A percentile compares a stretch with the other conserved stretches of the same genome.
Evolutionary conservation across 108 stramenopile genomes (phyloP).

Genomic region (Mediolabrus comicus): DNA sequence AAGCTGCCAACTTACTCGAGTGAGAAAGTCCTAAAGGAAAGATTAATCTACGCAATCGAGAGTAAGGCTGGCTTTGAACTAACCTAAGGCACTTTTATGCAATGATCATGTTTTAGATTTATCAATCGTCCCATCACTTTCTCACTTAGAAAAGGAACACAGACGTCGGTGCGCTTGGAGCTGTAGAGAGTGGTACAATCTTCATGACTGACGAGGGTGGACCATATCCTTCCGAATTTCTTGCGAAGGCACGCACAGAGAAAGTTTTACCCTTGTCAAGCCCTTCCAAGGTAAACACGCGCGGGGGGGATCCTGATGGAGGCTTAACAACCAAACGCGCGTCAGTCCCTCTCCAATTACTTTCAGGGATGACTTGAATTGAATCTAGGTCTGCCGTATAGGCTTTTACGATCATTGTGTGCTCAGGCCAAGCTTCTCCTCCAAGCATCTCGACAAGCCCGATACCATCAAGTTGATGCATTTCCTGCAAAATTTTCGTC

Average conservation of each 20-base stretch:
- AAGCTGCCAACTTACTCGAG: slow-evolving; percentile 98
- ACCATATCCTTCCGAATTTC: slow-evolving; percentile 37
- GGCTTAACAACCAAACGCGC: slow-evolving; percentile 33
- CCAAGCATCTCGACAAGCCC: slow-evolving; percentile 43
- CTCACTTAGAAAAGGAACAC: no score
- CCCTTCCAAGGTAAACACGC: slow-evolving; percentile 11
- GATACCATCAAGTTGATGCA: slow-evolving; percentile 37
- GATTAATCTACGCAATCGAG: slow-evolving; percentile 80
- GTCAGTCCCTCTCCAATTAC: slow-evolving; percentile 44
- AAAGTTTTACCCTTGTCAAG: slow-evolving; percentile 16
- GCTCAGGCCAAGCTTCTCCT: slow-evolving; percentile 6
- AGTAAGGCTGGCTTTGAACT: slow-evolving; percentile 93
- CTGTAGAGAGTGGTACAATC: slow-evolving; percentile 18
- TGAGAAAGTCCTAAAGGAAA: slow-evolving; percentile 84
- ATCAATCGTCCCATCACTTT: no score
- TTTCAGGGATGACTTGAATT: slow-evolving; percentile 26
- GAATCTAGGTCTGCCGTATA: slow-evolving; percentile 25
- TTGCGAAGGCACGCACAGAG: slow-evolving; percentile 32
- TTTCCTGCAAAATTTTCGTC: slow-evolving; percentile 26
- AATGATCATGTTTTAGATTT: no score
- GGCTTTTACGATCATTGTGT: slow-evolving; percentile 37
- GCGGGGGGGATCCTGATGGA: slow-evolving; percentile 24
- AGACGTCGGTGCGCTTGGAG: slow-evolving; percentile 13
- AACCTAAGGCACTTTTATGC: no score
- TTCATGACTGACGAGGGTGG: slow-evolving; percentile 16